Evolutionary conservation across 192 early-diverging fungal species (phyloP).

Genomic region (Backusella mclennaniae): DNA sequence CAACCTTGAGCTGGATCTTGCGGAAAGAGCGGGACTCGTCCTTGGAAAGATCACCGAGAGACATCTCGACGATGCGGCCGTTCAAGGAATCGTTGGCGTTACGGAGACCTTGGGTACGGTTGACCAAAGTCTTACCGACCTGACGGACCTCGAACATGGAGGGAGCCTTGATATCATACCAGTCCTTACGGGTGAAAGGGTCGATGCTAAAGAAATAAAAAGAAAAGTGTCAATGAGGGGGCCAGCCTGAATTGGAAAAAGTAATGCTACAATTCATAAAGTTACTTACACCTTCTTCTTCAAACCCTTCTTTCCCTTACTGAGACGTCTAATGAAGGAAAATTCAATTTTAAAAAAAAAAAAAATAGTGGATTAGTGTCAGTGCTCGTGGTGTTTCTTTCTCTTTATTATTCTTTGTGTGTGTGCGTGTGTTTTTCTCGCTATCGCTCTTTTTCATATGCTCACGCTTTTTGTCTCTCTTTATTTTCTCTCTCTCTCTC

Average conservation of each 20-base stretch:
- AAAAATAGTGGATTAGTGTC: background rate
- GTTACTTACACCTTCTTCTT: constrained; percentile 79
- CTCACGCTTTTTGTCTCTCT: background rate
- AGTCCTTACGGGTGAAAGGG: constrained; percentile 99
- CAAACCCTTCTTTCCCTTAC: constrained; percentile 80
- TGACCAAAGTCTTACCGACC: constrained; percentile 98
- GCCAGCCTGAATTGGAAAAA: background rate
- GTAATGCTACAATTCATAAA: background rate
- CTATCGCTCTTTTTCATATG: background rate
- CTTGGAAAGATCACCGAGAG: constrained; percentile 92
- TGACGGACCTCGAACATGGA: constrained; percentile 88
- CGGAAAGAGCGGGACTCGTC: constrained; percentile 89
- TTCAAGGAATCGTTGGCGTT: constrained; percentile 95
- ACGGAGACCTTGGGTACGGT: constrained; percentile 99
- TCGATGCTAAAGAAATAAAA: constrained; percentile 69
- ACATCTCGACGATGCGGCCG: constrained; percentile 92
- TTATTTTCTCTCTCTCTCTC: background rate
- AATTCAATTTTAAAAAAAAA: background rate
- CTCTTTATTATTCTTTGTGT: background rate
- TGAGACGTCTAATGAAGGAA: constrained; percentile 55
- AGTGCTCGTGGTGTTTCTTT: background rate
- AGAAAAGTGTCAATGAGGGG: background rate
- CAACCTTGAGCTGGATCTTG: constrained; percentile 93
- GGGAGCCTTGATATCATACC: constrained; percentile 99
- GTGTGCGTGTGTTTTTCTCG: background rate